These are phyloP conservation scores for Yamadazyma olivae DNA, from an alignment of 805 yeast species.

Conservation along the genomic window DNA sequence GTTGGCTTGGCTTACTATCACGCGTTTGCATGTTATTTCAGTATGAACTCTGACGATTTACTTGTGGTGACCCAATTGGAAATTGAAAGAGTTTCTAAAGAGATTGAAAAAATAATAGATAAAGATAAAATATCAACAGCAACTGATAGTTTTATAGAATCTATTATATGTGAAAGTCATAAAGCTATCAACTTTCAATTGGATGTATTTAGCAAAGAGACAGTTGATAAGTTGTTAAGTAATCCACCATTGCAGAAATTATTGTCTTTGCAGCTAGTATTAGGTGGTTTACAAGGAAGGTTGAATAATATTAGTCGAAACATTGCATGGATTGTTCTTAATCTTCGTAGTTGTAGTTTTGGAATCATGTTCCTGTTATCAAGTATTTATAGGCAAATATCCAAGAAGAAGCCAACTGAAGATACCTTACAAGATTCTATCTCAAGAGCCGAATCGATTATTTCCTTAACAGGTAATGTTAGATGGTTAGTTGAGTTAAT, in stretches of 20 bases:
- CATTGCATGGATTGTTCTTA: slow-evolving; percentile 62
- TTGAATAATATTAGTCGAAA: slow-evolving; percentile 29
- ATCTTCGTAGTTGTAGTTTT: slow-evolving; percentile 68
- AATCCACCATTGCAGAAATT: slow-evolving; percentile 77
- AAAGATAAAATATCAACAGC: slow-evolving; percentile 8
- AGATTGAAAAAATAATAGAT: slow-evolving; percentile 13
- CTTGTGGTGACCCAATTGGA: slow-evolving; percentile 53
- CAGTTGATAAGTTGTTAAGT: slow-evolving; percentile 69
- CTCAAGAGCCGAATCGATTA: slow-evolving; percentile 59
- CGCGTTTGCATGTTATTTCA: slow-evolving; percentile 68
- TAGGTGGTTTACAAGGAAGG: slow-evolving; percentile 44
- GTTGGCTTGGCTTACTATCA: slow-evolving; percentile 65
- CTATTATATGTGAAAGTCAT: slow-evolving; percentile 64
- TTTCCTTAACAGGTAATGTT: slow-evolving; percentile 67
- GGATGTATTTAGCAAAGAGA: slow-evolving; percentile 63
- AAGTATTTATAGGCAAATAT: slow-evolving; percentile 62
- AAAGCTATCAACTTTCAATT: slow-evolving; percentile 71
- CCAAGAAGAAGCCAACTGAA: slow-evolving; percentile 51
- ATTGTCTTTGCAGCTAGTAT: slow-evolving; percentile 61
- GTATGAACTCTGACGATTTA: slow-evolving; percentile 67
- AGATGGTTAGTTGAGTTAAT: slow-evolving; percentile 85
- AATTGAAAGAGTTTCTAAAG: slow-evolving; percentile 21
- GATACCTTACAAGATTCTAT: slow-evolving; percentile 54
- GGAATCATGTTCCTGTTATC: slow-evolving; percentile 63
- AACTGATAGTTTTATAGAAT: slow-evolving; percentile 28